Conservation (phyloP, 441 rosid species). For the Aquilaria agallochum region DNA sequence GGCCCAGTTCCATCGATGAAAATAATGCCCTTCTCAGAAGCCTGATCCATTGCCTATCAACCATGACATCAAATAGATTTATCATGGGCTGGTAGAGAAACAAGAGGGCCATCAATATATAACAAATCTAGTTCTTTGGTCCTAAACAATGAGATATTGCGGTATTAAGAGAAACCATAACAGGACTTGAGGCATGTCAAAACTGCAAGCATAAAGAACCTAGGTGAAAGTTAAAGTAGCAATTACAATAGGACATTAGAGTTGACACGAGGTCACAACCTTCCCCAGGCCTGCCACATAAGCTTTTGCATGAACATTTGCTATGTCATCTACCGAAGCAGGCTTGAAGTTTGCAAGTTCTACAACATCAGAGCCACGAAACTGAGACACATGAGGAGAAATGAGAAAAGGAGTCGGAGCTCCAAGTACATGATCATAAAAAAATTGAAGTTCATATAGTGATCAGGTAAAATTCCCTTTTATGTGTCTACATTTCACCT, state of each 20-base stretch:
- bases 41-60: conserved; percentile 77
- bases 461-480: no score
- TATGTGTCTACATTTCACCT: no score
- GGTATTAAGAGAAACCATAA: no score
- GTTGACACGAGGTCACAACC: conserved; percentile 31
- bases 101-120: no score
- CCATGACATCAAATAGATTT: conserved; percentile 3
- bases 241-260: background rate
- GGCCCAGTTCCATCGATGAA: conserved; percentile 87
- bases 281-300: conserved; percentile 88
- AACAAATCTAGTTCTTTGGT: no score
- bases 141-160: no score
- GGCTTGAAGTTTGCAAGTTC: conserved; percentile 68
- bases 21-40: conserved; percentile 66
- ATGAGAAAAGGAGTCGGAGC: background rate
- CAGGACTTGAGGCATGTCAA: no score
- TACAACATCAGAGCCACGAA: conserved; percentile 63
- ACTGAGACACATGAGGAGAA: conserved; percentile 39
- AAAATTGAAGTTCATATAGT: no score
- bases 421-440: no score
- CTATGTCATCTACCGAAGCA: conserved; percentile 75
- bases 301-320: conserved; percentile 75
- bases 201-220: no score
- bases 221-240: background rate
- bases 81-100: background rate